Conservation (phyloP, 2,329 filamentous ascomycete species). For the Gremmenia infestans region DNA sequence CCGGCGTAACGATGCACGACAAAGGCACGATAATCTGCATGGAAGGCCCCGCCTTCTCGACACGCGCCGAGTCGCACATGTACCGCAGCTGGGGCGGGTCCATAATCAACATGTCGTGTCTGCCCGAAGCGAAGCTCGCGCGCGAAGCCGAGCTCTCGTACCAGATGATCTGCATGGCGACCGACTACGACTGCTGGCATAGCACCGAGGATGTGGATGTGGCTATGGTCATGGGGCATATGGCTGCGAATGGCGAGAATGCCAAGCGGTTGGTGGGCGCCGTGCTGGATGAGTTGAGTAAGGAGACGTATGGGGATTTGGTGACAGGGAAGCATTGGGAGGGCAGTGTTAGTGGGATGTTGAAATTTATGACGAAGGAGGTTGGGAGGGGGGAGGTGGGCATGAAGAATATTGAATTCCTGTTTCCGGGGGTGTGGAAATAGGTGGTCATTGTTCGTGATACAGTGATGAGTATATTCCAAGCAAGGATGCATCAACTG, state of each 20-base stretch:
- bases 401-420: conserved; percentile 73
- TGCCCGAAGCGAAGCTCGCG: conserved; percentile 94
- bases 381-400: conserved; percentile 69
- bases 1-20: conserved; percentile 79
- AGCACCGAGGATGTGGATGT: conserved; percentile 80
- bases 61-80: conserved; percentile 89
- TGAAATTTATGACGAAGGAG: conserved; percentile 76
- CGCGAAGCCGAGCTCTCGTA: conserved; percentile 95
- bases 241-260: conserved; percentile 88
- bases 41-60: conserved; percentile 98
- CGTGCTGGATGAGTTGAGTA: conserved; percentile 79
- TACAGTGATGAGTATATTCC: conserved; percentile 1
- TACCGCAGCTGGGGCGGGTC: conserved; percentile 91
- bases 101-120: conserved; percentile 96
- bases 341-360: conserved; percentile 69
- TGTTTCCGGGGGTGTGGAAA: conserved; percentile 64
- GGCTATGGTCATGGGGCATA: conserved; percentile 94
- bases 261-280: conserved; percentile 79
- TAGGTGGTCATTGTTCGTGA: not conserved
- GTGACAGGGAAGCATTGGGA: conserved; percentile 78
- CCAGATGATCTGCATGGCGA: conserved; percentile 99
- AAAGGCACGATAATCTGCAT: conserved; percentile 87
- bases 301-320: conserved; percentile 69
- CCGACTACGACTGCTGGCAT: conserved; percentile 99
- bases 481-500: conserved; percentile 5